Conservation (phyloP, 345 rosid genomes). For the Adansonia digitata region DNA sequence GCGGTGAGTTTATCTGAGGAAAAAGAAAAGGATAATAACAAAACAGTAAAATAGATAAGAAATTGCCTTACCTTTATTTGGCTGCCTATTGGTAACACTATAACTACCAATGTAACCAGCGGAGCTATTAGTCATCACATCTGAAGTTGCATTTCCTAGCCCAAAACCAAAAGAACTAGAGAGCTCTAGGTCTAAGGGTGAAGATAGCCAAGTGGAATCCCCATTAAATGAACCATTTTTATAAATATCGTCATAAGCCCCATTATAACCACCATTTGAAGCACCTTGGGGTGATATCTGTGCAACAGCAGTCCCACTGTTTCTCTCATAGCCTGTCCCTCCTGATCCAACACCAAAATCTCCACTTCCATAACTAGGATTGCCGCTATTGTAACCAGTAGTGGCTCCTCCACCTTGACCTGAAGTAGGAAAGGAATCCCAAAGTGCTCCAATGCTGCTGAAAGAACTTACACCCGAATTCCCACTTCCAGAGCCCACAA, state of each 20-base stretch:
- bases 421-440: constrained; percentile 45
- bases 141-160: constrained; percentile 43
- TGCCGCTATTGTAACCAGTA: constrained; percentile 25
- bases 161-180: constrained; percentile 48
- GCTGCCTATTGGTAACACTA: constrained; percentile 47
- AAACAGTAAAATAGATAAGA: not conserved
- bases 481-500: constrained; percentile 41
- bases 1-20: not conserved
- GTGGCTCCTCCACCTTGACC: constrained; percentile 33
- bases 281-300: constrained; percentile 11
- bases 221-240: constrained; percentile 29
- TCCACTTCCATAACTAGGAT: constrained; percentile 29
- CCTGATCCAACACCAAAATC: constrained; percentile 34
- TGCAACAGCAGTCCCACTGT: not conserved
- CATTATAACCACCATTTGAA: constrained; percentile 37
- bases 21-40: not conserved
- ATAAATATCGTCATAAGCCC: constrained; percentile 22
- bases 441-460: constrained; percentile 51
- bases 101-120: constrained; percentile 49
- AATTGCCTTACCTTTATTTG: constrained; percentile 45
- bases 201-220: constrained; percentile 45
- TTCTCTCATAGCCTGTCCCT: constrained; percentile 43
- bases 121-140: constrained; percentile 38
- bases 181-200: constrained; percentile 32
- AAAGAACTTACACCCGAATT: constrained; percentile 47